Base-by-base conservation (phyloP, 2,329 filamentous ascomycete species). In the Alternaria solani region DNA sequence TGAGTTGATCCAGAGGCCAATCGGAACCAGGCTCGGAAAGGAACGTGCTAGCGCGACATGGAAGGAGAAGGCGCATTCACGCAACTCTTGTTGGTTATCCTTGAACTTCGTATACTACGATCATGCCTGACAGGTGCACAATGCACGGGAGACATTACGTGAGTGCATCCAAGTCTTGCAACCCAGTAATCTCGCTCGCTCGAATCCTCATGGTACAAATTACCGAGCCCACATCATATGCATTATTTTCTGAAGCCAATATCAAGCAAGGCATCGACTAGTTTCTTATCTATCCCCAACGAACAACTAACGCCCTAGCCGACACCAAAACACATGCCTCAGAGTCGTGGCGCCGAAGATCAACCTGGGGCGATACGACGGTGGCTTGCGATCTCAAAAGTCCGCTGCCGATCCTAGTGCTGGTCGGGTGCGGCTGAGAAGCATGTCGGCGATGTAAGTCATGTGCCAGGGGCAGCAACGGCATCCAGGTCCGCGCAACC, bases 391-490 rank as follows among this genome's bases (percentile, higher is more conserved):
- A 26, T 49, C 32, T 14, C 20, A 49, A 49, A 49, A 20, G 32
- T 49, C 46, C 46, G 46, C 14, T 25, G 46, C n/a, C 20, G 46
- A 49, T 49, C 46, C 38, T 49, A 38, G 32, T 26, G 46, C 46
- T 49, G 20, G 30, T 36, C 28, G 46, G 28, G 18, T 36, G 20
- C 30, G 46, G 46, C 46, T 48, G 46, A 48, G 46, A 36, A 41
- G 30, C 46, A 48, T 48, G 2, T 48, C 46, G 46, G 46, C 20
- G 30, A 49, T 36, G 25, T 0, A 26, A 25, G 46, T 49, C 46
- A 49, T 36, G 46, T 26, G 46, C 46, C 46, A 49, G 46, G 46
- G 46, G 46, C 46, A 36, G 46, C 46, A 25, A 32, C 46, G 46
- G 30, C 20, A 25, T 38, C 23, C 2, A 8, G 20, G 46, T 38